Percentiles rank a stretch among this genome's conserved stretches.
Evolutionary conservation across 73 alveolate genomes (phyloP).

Genomic region (Tetrahymena thermophila): DNA sequence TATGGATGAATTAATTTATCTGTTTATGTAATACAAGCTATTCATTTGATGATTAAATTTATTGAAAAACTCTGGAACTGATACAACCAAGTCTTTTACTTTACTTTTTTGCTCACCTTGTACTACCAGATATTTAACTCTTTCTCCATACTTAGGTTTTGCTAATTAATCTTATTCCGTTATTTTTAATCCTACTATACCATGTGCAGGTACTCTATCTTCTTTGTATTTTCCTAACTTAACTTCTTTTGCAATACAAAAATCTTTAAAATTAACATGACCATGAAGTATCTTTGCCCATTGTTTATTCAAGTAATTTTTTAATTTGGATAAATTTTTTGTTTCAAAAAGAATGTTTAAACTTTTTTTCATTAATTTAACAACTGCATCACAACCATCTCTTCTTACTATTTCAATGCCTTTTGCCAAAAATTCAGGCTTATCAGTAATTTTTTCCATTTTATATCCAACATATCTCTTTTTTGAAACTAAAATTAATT

Average conservation of each 20-base stretch:
- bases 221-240: constrained; percentile 66
- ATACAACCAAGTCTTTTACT: constrained; percentile 72
- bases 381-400: constrained; percentile 77
- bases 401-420: constrained; percentile 92
- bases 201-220: constrained; percentile 74
- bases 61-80: constrained; percentile 77
- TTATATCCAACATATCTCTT: constrained; percentile 93
- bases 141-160: constrained; percentile 73
- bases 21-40: constrained; percentile 68
- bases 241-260: constrained; percentile 85
- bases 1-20: constrained; percentile 70
- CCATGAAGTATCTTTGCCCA: constrained; percentile 79
- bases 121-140: constrained; percentile 84
- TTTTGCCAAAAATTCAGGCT: constrained; percentile 82
- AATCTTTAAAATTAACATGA: constrained; percentile 74
- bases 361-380: constrained; percentile 77
- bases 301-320: constrained; percentile 64
- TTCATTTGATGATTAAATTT: constrained; percentile 54
- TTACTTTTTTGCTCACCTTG: constrained; percentile 62
- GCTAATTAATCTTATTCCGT: constrained; percentile 68
- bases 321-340: constrained; percentile 69
- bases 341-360: constrained; percentile 75
- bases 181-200: constrained; percentile 66
- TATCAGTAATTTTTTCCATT: constrained; percentile 71
- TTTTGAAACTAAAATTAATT: constrained; percentile 79